These are phyloP conservation scores for Apophysomyces trapeziformis DNA, from an alignment of 371 early-diverging fungal species.

Conservation along the genomic window DNA sequence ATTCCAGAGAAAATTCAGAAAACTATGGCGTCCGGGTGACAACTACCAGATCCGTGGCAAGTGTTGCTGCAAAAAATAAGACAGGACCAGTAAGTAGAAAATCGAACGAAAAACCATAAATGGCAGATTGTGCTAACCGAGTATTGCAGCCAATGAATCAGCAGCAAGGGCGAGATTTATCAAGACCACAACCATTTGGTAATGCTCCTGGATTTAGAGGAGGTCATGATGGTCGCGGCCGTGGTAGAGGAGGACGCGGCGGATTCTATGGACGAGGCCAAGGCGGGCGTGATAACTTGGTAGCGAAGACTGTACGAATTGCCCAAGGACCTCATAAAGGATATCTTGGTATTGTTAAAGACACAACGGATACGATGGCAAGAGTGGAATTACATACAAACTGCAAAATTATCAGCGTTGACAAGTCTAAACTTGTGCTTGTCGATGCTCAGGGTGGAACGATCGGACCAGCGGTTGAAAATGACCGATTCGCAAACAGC, in stretches of 20 bases:
- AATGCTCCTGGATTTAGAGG: slow-evolving; percentile 30
- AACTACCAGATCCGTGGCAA: slow-evolving; percentile 57
- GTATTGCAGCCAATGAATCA: background rate
- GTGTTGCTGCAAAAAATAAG: slow-evolving; percentile 36
- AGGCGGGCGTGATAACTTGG: slow-evolving; percentile 82
- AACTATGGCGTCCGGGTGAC: slow-evolving; percentile 74
- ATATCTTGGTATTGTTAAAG: slow-evolving; percentile 96
- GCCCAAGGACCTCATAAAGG: slow-evolving; percentile 96
- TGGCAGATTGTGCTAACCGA: background rate
- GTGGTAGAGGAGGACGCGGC: slow-evolving; percentile 60
- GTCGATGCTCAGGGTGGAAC: slow-evolving; percentile 50
- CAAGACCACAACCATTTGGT: slow-evolving; percentile 19
- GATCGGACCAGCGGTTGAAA: slow-evolving; percentile 44
- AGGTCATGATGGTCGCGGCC: slow-evolving; percentile 44
- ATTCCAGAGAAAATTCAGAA: slow-evolving; percentile 66
- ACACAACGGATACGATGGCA: slow-evolving; percentile 74
- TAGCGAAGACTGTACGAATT: slow-evolving; percentile 90
- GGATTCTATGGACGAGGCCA: slow-evolving; percentile 74
- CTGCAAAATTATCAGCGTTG: slow-evolving; percentile 77
- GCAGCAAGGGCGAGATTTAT: slow-evolving; percentile 13
- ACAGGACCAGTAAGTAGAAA: slow-evolving; percentile 17
- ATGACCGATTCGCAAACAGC: slow-evolving; percentile 24
- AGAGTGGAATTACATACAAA: slow-evolving; percentile 97
- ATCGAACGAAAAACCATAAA: background rate
- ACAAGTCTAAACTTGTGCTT: slow-evolving; percentile 73